Conservation (phyloP, 441 rosid species). For the Pelargonium myrrhifolium region DNA sequence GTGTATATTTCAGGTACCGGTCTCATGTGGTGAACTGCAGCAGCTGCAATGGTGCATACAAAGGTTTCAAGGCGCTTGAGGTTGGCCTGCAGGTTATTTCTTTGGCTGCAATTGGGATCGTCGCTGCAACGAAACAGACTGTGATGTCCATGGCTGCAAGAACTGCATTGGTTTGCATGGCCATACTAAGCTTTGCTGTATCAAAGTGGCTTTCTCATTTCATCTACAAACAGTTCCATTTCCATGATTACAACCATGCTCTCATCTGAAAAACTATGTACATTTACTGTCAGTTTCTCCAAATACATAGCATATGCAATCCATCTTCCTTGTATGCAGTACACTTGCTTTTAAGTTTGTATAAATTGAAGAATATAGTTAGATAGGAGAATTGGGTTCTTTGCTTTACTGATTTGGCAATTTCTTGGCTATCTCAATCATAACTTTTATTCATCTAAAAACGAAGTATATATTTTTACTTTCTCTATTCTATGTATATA, state of each 20-base stretch:
- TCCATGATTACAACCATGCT: constrained; percentile 83
- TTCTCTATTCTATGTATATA: too few relatives aligned
- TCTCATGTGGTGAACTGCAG: constrained; percentile 76
- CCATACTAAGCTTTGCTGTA: constrained; percentile 54
- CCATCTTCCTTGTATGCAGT: too few relatives aligned
- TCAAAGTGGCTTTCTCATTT: constrained; percentile 71
- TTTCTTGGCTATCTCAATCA: too few relatives aligned
- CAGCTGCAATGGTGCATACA: constrained; percentile 63
- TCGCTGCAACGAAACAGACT: constrained; percentile 45
- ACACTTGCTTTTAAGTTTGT: too few relatives aligned
- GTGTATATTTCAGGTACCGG: constrained; percentile 51
- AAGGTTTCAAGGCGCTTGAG: constrained; percentile 51
- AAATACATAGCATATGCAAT: too few relatives aligned
- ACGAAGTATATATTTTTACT: too few relatives aligned
- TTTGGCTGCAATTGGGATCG: constrained; percentile 45
- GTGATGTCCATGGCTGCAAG: constrained; percentile 39
- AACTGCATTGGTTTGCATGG: constrained; percentile 34
- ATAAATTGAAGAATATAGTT: too few relatives aligned
- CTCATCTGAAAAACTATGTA: constrained; percentile 29
- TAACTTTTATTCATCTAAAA: too few relatives aligned
- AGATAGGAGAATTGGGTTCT: too few relatives aligned
- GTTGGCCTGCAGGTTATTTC: constrained; percentile 52
- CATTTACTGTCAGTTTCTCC: too few relatives aligned
- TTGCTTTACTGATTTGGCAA: too few relatives aligned
- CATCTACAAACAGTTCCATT: constrained; percentile 62